Percentiles rank a stretch among this genome's conserved stretches.
These are phyloP conservation scores for Nitzschia palea DNA, from an alignment of 108 stramenopile species.

Conservation along the genomic window DNA sequence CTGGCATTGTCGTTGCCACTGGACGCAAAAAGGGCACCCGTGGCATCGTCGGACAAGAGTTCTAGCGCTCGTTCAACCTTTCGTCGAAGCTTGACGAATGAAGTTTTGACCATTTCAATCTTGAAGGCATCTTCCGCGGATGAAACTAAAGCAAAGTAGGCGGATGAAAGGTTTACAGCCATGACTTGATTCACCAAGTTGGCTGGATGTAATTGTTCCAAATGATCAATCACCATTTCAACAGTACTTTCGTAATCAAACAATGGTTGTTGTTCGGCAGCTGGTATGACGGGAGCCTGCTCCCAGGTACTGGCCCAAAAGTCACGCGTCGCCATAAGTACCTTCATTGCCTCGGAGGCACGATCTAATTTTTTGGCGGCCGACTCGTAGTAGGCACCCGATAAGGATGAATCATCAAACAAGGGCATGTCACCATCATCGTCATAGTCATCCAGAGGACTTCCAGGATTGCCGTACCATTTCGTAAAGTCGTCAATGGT, in stretches of 20 bases:
- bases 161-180: conserved; percentile 71
- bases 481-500: conserved; percentile 76
- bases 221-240: conserved; percentile 75
- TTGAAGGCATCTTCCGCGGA: conserved; percentile 55
- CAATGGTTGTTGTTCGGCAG: conserved; percentile 74
- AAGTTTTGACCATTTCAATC: conserved; percentile 41
- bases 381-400: conserved; percentile 26
- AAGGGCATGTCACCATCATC: conserved; percentile 12
- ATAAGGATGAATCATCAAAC: conserved; percentile 22
- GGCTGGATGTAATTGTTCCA: conserved; percentile 86
- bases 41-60: conserved; percentile 62
- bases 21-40: conserved; percentile 28
- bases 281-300: conserved; percentile 59
- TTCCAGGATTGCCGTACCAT: conserved; percentile 86
- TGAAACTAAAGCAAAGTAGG: conserved; percentile 63
- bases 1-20: conserved; percentile 7
- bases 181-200: conserved; percentile 73
- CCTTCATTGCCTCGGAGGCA: conserved; percentile 68
- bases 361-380: conserved; percentile 48
- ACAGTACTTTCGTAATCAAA: conserved; percentile 74
- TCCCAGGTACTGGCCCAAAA: conserved; percentile 87
- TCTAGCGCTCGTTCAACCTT: conserved; percentile 59
- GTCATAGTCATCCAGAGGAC: conserved; percentile 68
- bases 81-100: conserved; percentile 43
- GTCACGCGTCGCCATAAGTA: conserved; percentile 62